Base-by-base conservation (phyloP, 2,329 filamentous ascomycete species). In the Xylariaceae sp. region DNA sequence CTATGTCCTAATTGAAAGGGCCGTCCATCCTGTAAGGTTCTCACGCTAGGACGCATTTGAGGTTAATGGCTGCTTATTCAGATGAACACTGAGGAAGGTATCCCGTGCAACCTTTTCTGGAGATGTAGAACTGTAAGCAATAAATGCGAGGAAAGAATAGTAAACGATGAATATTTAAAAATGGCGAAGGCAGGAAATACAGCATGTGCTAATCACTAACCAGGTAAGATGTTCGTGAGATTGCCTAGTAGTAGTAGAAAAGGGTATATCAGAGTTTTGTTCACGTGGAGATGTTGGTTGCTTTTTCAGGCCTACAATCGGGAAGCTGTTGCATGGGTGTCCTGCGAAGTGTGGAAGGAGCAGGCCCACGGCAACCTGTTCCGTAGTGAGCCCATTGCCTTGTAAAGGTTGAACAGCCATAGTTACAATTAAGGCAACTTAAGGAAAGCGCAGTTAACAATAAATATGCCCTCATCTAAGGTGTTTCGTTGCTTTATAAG, bases 1-100 rank as follows among this genome's bases (percentile, higher is more conserved):
- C 33, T 9, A 40, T 30, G 35, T 30, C 45, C 45, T 15, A 48
- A 40, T 48, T 48, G 24, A 40, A 48, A 29, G 45, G 33, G 30
- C 39, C 33, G 9, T 48, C 45, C 20, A 40, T 40, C 21, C 36
- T 40, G n/a, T 15, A 15, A 40, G 36, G 15, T 24, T 6, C 20
- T 40, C 20, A 40, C 36, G 36, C 6, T 15, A 40, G 15, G 6
- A 16, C 36, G 36, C 36, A 15, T 40, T 40, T 24, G 36, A 8
- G 36, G 36, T 40, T 16, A 24, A 40, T 16, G 21, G 15, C 21
- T 6, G 36, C 18, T 40, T 16, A 40, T 8, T 5, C 15, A 15
- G 36, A 40, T 40, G 21, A 15, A 6, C 15, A 15, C 15, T 8
- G 36, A 40, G 36, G 36, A 15, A 40, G 36, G 21, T 23, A 40